phyloP scores from a whole-genome alignment of 202 grass and related monocot genomes.

The Hordeum pubiflorum region DNA sequence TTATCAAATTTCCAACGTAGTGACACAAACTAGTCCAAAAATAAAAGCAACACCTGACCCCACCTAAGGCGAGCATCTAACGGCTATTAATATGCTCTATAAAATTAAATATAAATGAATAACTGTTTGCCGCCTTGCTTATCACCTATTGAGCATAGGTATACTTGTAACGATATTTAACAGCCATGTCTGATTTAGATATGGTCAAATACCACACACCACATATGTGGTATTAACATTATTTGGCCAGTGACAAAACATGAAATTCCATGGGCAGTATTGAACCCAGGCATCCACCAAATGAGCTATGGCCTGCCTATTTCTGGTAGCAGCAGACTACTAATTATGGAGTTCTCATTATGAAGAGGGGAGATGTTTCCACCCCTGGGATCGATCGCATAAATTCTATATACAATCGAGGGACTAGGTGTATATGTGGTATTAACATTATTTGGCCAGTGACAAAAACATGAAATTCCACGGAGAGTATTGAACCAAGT shows the following conservation, averaged over 20 bases:
- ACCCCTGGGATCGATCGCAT: not conserved
- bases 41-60: not conserved
- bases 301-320: not conserved
- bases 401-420: not conserved
- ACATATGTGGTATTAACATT: not conserved
- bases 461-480: not conserved
- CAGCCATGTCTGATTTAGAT: not conserved
- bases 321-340: not conserved
- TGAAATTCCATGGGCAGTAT: not conserved
- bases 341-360: conserved; percentile 5
- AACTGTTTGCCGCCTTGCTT: not conserved
- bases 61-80: not conserved
- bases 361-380: not conserved
- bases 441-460: not conserved
- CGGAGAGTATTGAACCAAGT: not conserved
- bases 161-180: not conserved
- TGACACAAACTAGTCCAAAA: not conserved
- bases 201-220: not conserved
- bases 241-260: not conserved
- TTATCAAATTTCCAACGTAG: not conserved
- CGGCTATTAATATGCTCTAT: not conserved
- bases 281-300: not conserved
- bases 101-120: not conserved
- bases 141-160: not conserved
- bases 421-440: not conserved